Evolutionary conservation across 2,329 filamentous ascomycete genomes (phyloP).

Genomic region (Didymella sp.): DNA sequence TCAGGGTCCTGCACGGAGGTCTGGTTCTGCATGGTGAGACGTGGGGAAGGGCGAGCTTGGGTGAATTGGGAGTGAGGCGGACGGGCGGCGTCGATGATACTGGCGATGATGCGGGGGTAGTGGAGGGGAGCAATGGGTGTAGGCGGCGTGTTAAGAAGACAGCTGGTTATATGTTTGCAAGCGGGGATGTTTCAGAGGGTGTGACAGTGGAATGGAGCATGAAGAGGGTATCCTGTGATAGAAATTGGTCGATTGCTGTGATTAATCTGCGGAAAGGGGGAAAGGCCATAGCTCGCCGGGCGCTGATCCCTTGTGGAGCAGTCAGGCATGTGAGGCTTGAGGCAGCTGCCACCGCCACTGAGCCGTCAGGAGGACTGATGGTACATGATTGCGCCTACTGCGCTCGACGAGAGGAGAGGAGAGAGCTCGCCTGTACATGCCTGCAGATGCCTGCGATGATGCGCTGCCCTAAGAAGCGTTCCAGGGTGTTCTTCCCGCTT

Average conservation of each 20-base stretch:
- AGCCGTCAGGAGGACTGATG: no score
- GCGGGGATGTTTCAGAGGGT: conserved; percentile 39
- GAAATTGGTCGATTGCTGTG: conserved; percentile 7
- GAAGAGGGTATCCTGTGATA: conserved; percentile 34
- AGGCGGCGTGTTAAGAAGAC: conserved; percentile 14
- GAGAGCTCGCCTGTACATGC: no score
- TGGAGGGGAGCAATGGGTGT: conserved; percentile 1
- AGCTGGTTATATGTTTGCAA: conserved; percentile 25
- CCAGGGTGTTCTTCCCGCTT: conserved; percentile 1
- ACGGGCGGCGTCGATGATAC: background rate
- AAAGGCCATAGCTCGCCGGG: conserved; percentile 15
- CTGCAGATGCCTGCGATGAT: no score
- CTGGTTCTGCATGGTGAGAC: conserved; percentile 32
- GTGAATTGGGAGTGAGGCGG: conserved; percentile 15
- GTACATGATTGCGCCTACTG: no score
- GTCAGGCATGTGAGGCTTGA: conserved; percentile 5
- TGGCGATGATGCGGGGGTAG: background rate
- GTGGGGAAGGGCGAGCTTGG: conserved; percentile 23
- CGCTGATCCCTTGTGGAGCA: conserved; percentile 17
- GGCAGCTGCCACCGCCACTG: background rate
- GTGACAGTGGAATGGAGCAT: conserved; percentile 33
- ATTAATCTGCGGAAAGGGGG: conserved; percentile 21
- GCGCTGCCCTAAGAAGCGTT: conserved; percentile 2
- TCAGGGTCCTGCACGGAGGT: conserved; percentile 58
- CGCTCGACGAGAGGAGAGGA: background rate